Evolutionary conservation across 2,329 filamentous ascomycete genomes (phyloP), one percentile per base, ranked within the genome.

Genomic region (Stagonosporopsis vannaccii): DNA sequence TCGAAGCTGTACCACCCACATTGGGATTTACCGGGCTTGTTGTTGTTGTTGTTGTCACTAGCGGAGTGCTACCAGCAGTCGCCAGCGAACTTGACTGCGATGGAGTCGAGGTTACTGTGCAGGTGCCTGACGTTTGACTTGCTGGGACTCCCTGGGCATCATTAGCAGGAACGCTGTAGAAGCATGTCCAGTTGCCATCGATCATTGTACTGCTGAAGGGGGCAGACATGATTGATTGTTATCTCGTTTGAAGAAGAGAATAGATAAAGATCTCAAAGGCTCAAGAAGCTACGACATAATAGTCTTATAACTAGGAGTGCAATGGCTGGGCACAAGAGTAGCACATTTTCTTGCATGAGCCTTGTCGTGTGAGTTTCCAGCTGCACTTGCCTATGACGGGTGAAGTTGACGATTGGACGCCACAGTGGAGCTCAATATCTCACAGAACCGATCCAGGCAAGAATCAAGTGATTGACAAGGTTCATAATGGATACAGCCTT

Each of bases 351-450:
- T 9, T 28, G 2, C 7, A 12, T 22, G 17, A 17, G n/a, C 7
- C 9, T 20, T 23, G 51, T 20, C 28, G 17, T 12, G 15, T 20
- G 37, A 19, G n/a, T 9, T 20, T 26, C 19, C 51, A 48, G 43
- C 43, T 42, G 44, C 41, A 25, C 20, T 35, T 43, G 39, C 26
- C 39, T 23, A 8, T 20, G 26, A 44, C 11, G 8, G n/a, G 32
- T 26, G 20, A 35, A 26, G n/a, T 44, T 45, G 30, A 40, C 45
- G 20, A 55, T 26, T 40, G 51, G 45, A 33, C 41, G 46, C 46
- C 52, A 44, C 52, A 35, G 17, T 41, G 19, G 39, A 35, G n/a
- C 44, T 39, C 17, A 6, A 13, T 19, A 23, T 45, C 2, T 28
- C 11, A 1, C 11, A 28, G 19, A n/a, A 43, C 17, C n/a, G 42